Evolutionary conservation across 768 basidiomycete genomes (phyloP), one percentile per base, ranked within the genome.

Genomic region (Coprinellus micaceus): DNA sequence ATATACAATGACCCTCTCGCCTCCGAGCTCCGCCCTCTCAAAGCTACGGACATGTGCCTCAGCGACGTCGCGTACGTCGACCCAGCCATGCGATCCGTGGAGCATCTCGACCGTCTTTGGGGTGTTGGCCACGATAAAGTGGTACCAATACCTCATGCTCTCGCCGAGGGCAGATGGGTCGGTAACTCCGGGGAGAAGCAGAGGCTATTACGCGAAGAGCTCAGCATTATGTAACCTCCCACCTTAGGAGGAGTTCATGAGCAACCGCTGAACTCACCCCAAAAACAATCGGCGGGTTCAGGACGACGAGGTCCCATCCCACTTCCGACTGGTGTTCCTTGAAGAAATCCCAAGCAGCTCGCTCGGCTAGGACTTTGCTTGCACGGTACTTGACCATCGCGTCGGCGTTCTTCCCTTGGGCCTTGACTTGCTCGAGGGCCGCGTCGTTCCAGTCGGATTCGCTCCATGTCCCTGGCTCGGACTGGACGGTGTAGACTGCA

Each of bases 21-120:
- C 81, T 3, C 75, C 74, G 0, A 83, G 83, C 9, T 75, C 74
- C 4, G 71, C 69, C 21, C 69, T 76, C 50, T 74, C 70, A 11
- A 88, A 68, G 2, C 83, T 80, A 3, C 67, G 65, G 1, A 75
- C 73, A 61, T 88, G 85, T 0, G 80, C 83, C 15, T 70, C 66
- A 0, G 80, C 83, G 29, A 82, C 63, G 62, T 84, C 58, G 30
- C 58, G 28, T 12, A 58, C 58, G 19, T 54, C 58, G 5, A 58
- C 53, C 10, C 29, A 46, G 13, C 43, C 9, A 19, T 50, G 22
- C 4, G 51, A 46, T 2, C 43, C 46, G 45, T 53, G 44, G 3
- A 58, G 43, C 4, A 46, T 33, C 7, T 39, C 25, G 33, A 29
- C 24, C 21, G 45, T 22, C 24, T 44, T 45, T 21, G 50, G 56